Conservation (phyloP, 768 basidiomycete genomes). For the Cubamyces sp. region DNA sequence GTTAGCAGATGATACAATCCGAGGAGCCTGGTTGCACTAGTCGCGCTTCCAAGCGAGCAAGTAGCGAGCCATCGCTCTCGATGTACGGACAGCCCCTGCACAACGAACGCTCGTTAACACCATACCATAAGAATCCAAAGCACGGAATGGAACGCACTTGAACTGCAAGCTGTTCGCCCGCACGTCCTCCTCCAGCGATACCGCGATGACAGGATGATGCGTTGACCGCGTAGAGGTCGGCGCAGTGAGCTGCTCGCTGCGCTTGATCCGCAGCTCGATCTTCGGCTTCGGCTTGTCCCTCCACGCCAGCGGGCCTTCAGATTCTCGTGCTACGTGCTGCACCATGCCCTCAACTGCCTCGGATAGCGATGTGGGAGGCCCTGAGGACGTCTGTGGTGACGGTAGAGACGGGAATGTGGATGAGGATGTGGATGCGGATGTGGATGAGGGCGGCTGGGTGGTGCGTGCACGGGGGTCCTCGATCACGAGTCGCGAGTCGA, state of each 20-base stretch:
- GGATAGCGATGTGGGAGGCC: conserved; percentile 10
- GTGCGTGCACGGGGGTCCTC: conserved; percentile 34
- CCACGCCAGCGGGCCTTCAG: conserved; percentile 5
- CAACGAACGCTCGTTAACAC: too few species aligned
- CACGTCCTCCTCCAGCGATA: conserved; percentile 24
- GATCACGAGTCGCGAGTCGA: conserved; percentile 57
- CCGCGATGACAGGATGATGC: conserved; percentile 37
- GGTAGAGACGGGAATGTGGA: neutral
- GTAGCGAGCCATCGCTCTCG: too few species aligned
- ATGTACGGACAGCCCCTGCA: too few species aligned
- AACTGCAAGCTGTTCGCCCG: conserved; percentile 18
- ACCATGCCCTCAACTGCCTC: conserved; percentile 7
- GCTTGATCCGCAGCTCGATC: conserved; percentile 17
- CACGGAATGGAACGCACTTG: conserved; percentile 3
- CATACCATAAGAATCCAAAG: too few species aligned
- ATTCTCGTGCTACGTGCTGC: conserved; percentile 7
- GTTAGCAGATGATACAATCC: too few species aligned
- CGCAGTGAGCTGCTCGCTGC: conserved; percentile 33
- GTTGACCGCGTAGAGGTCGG: conserved; percentile 9
- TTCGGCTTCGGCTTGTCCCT: conserved; percentile 14
- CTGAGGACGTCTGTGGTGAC: neutral
- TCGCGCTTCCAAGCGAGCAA: too few species aligned
- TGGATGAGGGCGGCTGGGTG: neutral
- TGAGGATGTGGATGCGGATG: conserved; percentile 11
- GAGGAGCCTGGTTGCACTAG: too few species aligned